Percentiles rank a stretch among this genome's conserved stretches.
These are phyloP conservation scores for Pyrenophora graminea DNA, from an alignment of 2,329 filamentous ascomycete genomes.

Conservation along the genomic window DNA sequence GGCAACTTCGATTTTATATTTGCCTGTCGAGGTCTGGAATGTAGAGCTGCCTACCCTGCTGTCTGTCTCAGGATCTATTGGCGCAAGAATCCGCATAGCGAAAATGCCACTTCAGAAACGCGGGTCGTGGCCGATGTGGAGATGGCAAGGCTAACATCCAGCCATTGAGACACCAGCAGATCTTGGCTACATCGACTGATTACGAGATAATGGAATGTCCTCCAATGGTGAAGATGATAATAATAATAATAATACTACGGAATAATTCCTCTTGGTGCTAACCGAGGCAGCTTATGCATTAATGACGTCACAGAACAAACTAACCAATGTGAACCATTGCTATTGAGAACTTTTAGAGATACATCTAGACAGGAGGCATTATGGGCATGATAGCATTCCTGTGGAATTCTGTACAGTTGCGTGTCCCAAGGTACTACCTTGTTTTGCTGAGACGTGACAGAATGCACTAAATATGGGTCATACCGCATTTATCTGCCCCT, in stretches of 20 bases:
- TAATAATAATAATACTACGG: neutral
- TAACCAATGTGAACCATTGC: too few relatives aligned
- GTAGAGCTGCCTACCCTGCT: neutral
- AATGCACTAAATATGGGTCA: too few relatives aligned
- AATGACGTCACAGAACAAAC: neutral
- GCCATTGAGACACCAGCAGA: neutral
- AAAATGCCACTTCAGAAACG: slow-evolving; percentile 3
- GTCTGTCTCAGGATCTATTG: neutral
- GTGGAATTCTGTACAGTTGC: too few relatives aligned
- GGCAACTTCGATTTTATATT: neutral
- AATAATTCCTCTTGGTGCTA: neutral
- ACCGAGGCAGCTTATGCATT: too few relatives aligned
- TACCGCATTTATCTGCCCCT: too few relatives aligned
- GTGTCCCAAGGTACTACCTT: too few relatives aligned
- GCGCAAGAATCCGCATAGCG: neutral
- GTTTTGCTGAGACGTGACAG: too few relatives aligned
- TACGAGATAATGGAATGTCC: neutral
- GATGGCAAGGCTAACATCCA: slow-evolving; percentile 2
- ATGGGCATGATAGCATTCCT: too few relatives aligned
- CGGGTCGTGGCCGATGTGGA: slow-evolving; percentile 4
- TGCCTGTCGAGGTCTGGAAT: neutral
- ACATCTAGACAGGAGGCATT: too few relatives aligned
- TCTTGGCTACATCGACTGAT: neutral
- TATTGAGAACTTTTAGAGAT: too few relatives aligned
- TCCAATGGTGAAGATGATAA: too few relatives aligned